Conservation (phyloP, 2,329 filamentous ascomycete genomes). For the Cytospora paraplurivora region DNA sequence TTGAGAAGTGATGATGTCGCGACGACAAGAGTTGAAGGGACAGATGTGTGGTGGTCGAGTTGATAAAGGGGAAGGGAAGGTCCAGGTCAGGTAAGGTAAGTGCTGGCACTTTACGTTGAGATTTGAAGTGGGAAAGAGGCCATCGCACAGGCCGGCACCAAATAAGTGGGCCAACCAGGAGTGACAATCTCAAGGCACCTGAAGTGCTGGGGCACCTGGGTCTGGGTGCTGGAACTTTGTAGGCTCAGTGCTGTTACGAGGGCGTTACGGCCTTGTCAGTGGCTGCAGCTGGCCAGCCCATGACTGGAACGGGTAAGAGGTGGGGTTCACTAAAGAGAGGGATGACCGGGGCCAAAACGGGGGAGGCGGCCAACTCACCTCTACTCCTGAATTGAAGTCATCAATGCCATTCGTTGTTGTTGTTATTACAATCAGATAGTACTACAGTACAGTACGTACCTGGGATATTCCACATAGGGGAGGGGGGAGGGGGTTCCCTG, state of each 20-base stretch:
- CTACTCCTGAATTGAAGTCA: not conserved
- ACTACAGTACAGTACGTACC: too few species aligned
- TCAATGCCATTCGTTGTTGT: not conserved
- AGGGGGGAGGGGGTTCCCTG: too few species aligned
- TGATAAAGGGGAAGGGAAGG: conserved; percentile 28
- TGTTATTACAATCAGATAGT: too few species aligned
- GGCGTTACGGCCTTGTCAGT: conserved; percentile 22
- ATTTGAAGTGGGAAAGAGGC: conserved; percentile 30
- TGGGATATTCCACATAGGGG: too few species aligned
- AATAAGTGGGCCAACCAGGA: conserved; percentile 25
- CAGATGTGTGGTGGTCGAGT: conserved; percentile 27
- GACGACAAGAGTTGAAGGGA: conserved; percentile 26
- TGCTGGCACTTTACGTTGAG: conserved; percentile 29
- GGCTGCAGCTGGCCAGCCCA: conserved; percentile 21
- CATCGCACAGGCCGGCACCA: conserved; percentile 27
- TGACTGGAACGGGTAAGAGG: conserved; percentile 28
- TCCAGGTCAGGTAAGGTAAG: conserved; percentile 17
- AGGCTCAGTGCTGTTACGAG: not conserved
- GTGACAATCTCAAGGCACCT: not conserved
- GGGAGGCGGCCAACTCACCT: not conserved
- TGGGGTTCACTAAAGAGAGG: conserved; percentile 23
- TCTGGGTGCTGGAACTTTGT: too few species aligned
- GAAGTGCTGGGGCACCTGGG: not conserved
- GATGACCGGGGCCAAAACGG: not conserved
- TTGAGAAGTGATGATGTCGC: conserved; percentile 21